Conservation (phyloP, 1,139 yeast species). For the Meyerozyma smithsonii region DNA sequence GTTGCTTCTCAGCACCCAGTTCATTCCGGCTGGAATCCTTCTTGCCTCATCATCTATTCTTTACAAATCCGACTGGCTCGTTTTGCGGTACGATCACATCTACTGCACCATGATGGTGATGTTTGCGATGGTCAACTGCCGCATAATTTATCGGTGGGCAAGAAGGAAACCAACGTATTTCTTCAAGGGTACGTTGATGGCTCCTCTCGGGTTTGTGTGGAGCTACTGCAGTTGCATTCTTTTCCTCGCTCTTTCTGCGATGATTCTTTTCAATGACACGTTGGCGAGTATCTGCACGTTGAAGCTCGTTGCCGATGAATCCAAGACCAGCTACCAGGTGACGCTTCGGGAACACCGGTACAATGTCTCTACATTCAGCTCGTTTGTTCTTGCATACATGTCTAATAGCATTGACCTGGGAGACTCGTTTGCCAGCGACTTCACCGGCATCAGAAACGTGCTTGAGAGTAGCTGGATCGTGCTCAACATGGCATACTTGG, state of each 20-base stretch:
- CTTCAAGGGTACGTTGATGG: not conserved
- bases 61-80: not conserved
- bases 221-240: slow-evolving; percentile 19
- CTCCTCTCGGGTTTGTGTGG: slow-evolving; percentile 16
- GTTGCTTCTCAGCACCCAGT: not conserved
- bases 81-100: slow-evolving; percentile 1
- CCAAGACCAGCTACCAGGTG: slow-evolving; percentile 5
- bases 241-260: slow-evolving; percentile 10
- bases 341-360: slow-evolving; percentile 2
- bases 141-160: not conserved
- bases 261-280: slow-evolving; percentile 20
- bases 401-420: slow-evolving; percentile 11
- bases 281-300: slow-evolving; percentile 17
- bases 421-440: not conserved
- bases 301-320: slow-evolving; percentile 6
- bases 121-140: not conserved
- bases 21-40: not conserved
- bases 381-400: slow-evolving; percentile 15
- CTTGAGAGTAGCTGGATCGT: not conserved
- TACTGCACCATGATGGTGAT: not conserved
- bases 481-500: slow-evolving; percentile 1
- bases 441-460: not conserved
- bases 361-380: slow-evolving; percentile 15
- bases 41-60: not conserved
- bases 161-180: not conserved